phyloP scores from a whole-genome alignment of 768 basidiomycete genomes.

The Phlegmacium glaucopus region DNA sequence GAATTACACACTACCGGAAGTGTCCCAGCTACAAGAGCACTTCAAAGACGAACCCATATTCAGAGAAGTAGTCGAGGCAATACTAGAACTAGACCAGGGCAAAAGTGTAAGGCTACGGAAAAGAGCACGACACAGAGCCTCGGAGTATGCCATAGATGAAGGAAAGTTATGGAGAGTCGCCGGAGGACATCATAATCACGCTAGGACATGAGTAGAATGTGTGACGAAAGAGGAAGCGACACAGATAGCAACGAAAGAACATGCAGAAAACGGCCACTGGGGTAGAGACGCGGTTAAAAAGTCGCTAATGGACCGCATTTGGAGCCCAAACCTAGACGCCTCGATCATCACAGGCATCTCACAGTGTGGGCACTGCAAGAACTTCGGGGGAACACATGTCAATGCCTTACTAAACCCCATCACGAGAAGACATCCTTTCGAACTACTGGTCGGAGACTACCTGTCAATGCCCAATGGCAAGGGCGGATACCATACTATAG shows the following conservation, averaged over 20 bases:
- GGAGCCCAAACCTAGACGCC: slow-evolving; percentile 23
- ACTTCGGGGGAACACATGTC: slow-evolving; percentile 25
- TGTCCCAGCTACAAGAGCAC: slow-evolving; percentile 3
- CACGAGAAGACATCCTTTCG: slow-evolving; percentile 29
- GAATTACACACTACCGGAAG: not conserved
- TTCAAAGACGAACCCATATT: slow-evolving; percentile 16
- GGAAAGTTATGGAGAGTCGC: slow-evolving; percentile 21
- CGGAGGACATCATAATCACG: slow-evolving; percentile 8
- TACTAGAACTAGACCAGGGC: slow-evolving; percentile 10
- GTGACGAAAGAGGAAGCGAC: slow-evolving; percentile 20
- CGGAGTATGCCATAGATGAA: slow-evolving; percentile 20
- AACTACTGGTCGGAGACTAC: slow-evolving; percentile 31
- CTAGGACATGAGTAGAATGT: slow-evolving; percentile 18
- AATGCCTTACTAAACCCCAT: too few species aligned
- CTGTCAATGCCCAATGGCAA: slow-evolving; percentile 27
- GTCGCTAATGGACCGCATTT: slow-evolving; percentile 25
- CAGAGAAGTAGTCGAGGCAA: slow-evolving; percentile 5
- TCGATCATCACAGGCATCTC: slow-evolving; percentile 20
- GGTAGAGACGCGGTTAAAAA: too few species aligned
- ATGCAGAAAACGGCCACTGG: slow-evolving; percentile 20
- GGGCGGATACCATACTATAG: slow-evolving; percentile 24
- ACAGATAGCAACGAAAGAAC: slow-evolving; percentile 13
- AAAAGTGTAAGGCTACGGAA: slow-evolving; percentile 4
- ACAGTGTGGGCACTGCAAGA: slow-evolving; percentile 21
- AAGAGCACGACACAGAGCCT: slow-evolving; percentile 17